Evolutionary conservation across 441 rosid genomes (phyloP), one percentile per base, ranked within the genome.

Genomic region (Mallotus japonicus): DNA sequence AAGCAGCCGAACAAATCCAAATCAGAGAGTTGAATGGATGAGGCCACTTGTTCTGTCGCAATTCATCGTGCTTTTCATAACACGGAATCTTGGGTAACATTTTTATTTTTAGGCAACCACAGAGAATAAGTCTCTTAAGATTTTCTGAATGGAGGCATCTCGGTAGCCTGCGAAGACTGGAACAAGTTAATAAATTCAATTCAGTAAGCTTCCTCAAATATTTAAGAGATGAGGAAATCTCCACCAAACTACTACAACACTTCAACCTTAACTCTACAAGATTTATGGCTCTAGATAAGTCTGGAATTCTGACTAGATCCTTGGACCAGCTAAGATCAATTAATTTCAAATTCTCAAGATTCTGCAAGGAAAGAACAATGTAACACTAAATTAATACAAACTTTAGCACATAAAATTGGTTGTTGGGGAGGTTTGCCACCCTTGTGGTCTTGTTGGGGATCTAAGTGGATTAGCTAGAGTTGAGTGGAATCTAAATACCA

Each of bases 301-400:
- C 61, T 28, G 32, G 32, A 28, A 28, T 28, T 28, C 32, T 28
- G 32, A 28, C 3, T 1, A 28, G 32, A 28, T 51, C 1, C 0
- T 0, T 22, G 13, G 78, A 63, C 57, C n/a, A 22, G 13, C 65
- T 63, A 6, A 75, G 70, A 62, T 70, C 65, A 46, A 75, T 63
- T 19, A 8, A 7, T 54, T 37, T 70, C 46, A 75, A 63, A 42
- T 64, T 70, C 13, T 15, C 46, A 17, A 70, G 54, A 19, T 34
- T 5, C 75, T 75, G 60, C 17, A 44, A 44, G 1, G 3, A 28
- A 15, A 24, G 28, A 24, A 24, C 28, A 24, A 24, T 24, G 28
- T 24, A 24, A 24, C 28, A 24, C 28, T 24, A 24, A 24, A 24
- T 24, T 24, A 24, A 24, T 24, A 1, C 46, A n/a, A 12, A 0